A percentile compares a stretch with the other conserved stretches of the same genome.
Evolutionary conservation across 768 basidiomycete species (phyloP).

Genomic region (Ephemerocybe angulata): DNA sequence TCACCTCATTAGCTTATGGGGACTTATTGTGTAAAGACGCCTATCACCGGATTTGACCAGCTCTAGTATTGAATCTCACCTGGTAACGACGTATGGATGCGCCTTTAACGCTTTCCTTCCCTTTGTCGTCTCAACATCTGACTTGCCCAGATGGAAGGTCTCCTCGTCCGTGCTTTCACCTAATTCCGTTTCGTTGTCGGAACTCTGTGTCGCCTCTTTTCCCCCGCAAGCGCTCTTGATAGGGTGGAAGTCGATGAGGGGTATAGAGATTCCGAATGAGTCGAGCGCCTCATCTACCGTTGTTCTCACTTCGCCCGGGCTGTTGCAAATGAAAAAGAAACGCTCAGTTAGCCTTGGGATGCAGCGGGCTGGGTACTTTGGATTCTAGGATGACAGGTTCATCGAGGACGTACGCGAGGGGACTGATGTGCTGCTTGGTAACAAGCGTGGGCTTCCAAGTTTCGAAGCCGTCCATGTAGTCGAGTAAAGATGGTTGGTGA

Average conservation of each 20-base stretch:
- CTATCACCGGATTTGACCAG: too few relatives aligned
- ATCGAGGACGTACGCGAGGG: neutral
- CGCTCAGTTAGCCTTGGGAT: neutral
- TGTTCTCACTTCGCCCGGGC: too few relatives aligned
- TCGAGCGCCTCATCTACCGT: slow-evolving; percentile 12
- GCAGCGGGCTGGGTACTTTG: neutral
- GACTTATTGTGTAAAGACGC: neutral
- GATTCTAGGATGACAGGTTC: neutral
- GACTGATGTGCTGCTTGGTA: slow-evolving; percentile 13
- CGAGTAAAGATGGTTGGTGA: slow-evolving; percentile 25
- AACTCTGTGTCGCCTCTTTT: too few relatives aligned
- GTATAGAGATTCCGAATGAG: slow-evolving; percentile 32
- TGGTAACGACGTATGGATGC: slow-evolving; percentile 37
- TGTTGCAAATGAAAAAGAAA: neutral
- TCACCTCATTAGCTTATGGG: neutral
- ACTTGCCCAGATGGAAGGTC: slow-evolving; percentile 7
- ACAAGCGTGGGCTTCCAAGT: slow-evolving; percentile 24
- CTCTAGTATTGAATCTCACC: too few relatives aligned
- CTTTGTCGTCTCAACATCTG: slow-evolving; percentile 7
- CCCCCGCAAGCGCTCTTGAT: slow-evolving; percentile 14
- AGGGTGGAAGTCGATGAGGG: slow-evolving; percentile 32
- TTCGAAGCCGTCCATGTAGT: slow-evolving; percentile 26
- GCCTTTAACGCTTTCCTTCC: slow-evolving; percentile 14
- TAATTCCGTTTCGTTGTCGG: too few relatives aligned
- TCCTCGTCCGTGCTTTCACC: neutral